A percentile compares a stretch with the other conserved stretches of the same genome.
Conservation (phyloP, 208 protist genomes). For the Wallacemonas sp. region DNA sequence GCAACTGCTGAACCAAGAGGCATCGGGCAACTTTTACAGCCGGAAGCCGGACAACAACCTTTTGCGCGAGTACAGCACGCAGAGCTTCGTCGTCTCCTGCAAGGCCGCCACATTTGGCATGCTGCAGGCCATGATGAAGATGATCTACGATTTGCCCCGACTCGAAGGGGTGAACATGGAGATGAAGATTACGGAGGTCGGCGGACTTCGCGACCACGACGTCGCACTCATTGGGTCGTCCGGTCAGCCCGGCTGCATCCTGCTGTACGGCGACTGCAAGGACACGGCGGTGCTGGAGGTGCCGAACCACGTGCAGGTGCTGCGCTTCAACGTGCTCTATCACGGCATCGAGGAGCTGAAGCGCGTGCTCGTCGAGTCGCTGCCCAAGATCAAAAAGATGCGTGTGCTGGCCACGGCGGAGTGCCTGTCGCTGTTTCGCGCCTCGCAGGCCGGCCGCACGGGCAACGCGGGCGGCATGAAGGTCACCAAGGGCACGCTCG, state of each 20-base stretch:
- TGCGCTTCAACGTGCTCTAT: conserved; percentile 87
- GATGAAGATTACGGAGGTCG: conserved; percentile 77
- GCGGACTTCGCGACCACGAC: conserved; percentile 71
- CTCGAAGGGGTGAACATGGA: conserved; percentile 78
- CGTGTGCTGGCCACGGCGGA: conserved; percentile 74
- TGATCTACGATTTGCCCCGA: conserved; percentile 81
- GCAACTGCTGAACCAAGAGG: conserved; percentile 80
- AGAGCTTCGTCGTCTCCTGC: conserved; percentile 67
- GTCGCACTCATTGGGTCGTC: conserved; percentile 54
- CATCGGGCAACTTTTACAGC: conserved; percentile 67
- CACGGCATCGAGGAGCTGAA: conserved; percentile 89
- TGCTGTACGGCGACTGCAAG: conserved; percentile 84
- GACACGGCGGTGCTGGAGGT: conserved; percentile 67
- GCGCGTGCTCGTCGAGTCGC: conserved; percentile 60
- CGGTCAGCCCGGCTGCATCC: conserved; percentile 73
- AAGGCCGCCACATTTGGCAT: conserved; percentile 91
- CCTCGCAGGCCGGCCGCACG: conserved; percentile 77
- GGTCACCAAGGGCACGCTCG: conserved; percentile 77
- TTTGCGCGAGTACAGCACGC: conserved; percentile 66
- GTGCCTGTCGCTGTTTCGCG: conserved; percentile 81
- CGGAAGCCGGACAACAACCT: conserved; percentile 90
- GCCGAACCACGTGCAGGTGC: conserved; percentile 68
- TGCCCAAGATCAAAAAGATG: conserved; percentile 70
- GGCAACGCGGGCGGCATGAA: conserved; percentile 88
- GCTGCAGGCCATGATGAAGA: conserved; percentile 89